phyloP scores from a whole-genome alignment of 176 grass and related monocot genomes.

The Zea mays region Zm-B73-REFERENCE-NAM-5.0 NC_050102.1:176910001-176910500 shows the following conservation, averaged over 20 bases:
- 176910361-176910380: neutral
- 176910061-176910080: neutral
- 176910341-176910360: neutral
- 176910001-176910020: neutral
- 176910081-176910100: constrained; percentile 1
- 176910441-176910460: constrained; percentile 13
- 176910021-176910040: neutral
- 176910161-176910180: constrained; percentile 47
- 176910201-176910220: constrained; percentile 5
- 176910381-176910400: constrained; percentile 21
- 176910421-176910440: neutral
- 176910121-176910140: constrained; percentile 16
- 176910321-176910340: neutral
- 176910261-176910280: neutral
- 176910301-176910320: constrained; percentile 1
- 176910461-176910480: constrained; percentile 86
- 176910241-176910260: neutral
- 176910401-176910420: neutral
- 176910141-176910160: neutral
- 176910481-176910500: constrained; percentile 89
- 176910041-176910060: constrained; percentile 7
- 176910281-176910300: neutral
- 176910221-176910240: constrained; percentile 22
- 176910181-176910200: constrained; percentile 85
- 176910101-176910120: neutral